Base-by-base conservation (phyloP, 2,329 filamentous ascomycete species). In the Colletotrichum melonis region DNA sequence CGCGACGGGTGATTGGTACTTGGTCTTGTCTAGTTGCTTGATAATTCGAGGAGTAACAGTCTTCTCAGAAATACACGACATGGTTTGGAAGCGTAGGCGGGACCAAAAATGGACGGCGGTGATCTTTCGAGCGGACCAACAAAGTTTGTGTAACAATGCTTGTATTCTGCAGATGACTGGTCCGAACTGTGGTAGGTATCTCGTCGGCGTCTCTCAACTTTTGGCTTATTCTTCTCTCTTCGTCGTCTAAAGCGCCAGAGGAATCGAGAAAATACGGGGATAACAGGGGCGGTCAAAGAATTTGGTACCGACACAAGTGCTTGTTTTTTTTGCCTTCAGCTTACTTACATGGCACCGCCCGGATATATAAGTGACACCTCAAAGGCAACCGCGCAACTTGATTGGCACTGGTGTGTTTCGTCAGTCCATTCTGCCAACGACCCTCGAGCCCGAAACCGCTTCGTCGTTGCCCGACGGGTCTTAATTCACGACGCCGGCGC, bases 331-430 rank as follows among this genome's bases (percentile, higher is more conserved):
- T 67, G 22, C 62, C 49, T 55, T 26, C 28, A 35, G 67, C 67
- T 70, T 73, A 42, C 60, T 65, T 70, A 59, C 54, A 64, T 28
- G 70, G 70, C 70, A 73, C 56, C 30, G 67, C 71, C 67, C 56
- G 62, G 59, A 65, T 65, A 65, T 70, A 62, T 73, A 70, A 60
- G 70, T 73, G 59, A 70, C 67, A 71, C 60, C 67, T 49, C 54
- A 62, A 71, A 60, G 42, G 64, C 62, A 38, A 66, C 60, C 58
- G 35, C 49, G 35, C 54, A 24, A 57, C 28, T 57, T 73, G 67
- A 73, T 73, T 71, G 67, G 71, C 46, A 62, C 35, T n/a, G 22
- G 42, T 9, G 32, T 22, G 22, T 57, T 46, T 42, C 30, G 26
- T 55, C 54, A 24, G 22, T 66, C 28, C 16, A 30, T 35, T 49